Conservation (phyloP, 768 basidiomycete genomes). For the Chiua virens region DNA sequence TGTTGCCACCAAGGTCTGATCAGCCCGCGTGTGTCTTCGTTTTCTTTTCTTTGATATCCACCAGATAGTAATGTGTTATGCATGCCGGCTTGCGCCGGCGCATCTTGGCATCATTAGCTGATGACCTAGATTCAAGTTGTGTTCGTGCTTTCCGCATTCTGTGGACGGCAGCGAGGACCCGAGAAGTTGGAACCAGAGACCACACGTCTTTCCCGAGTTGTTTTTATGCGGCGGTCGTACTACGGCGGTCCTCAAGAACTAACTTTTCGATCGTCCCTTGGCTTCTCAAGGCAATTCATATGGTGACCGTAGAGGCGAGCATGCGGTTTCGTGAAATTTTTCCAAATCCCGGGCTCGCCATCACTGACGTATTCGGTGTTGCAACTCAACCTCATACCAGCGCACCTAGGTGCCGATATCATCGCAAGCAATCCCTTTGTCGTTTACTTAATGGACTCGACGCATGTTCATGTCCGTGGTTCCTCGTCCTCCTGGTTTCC, state of each 20-base stretch:
- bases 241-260: no score
- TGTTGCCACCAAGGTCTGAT: neutral
- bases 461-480: neutral
- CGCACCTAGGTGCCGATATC: neutral
- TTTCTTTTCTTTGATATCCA: neutral
- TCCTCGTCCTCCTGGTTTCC: neutral
- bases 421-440: neutral
- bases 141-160: no score
- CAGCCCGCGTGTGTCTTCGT: conserved; percentile 1
- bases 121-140: no score
- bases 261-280: no score
- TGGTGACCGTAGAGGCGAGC: neutral
- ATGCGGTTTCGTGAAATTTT: neutral
- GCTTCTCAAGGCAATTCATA: no score
- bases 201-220: no score
- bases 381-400: neutral
- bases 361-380: neutral
- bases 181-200: no score
- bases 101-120: no score
- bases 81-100: no score
- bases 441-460: neutral
- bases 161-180: no score
- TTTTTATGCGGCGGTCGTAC: no score
- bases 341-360: neutral
- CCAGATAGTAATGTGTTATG: neutral